Percentiles rank a stretch among this genome's conserved stretches.
These are phyloP conservation scores for Metschnikowia noctiluminum DNA, from an alignment of 805 yeast species.

Conservation along the genomic window DNA sequence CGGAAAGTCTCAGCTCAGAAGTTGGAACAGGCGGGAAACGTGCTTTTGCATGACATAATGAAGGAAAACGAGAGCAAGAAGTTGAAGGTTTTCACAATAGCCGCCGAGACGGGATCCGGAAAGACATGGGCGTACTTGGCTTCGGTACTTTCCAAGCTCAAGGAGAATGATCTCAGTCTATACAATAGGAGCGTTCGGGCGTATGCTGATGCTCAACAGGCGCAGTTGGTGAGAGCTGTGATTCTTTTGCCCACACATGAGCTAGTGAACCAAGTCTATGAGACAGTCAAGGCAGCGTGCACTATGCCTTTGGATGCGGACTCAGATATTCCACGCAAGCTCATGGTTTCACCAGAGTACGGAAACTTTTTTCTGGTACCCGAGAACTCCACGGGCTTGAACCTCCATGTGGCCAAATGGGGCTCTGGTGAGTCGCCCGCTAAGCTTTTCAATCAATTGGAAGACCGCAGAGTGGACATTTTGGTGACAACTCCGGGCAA, in stretches of 20 bases:
- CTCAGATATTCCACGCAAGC: constrained; percentile 13
- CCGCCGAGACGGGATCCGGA: constrained; percentile 97
- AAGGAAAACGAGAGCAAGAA: constrained; percentile 28
- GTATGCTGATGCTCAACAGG: constrained; percentile 23
- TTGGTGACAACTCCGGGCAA: constrained; percentile 85
- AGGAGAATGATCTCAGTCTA: constrained; percentile 47
- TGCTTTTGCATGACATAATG: constrained; percentile 26
- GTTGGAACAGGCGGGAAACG: constrained; percentile 27
- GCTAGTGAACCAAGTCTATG: constrained; percentile 73
- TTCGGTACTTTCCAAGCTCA: constrained; percentile 66
- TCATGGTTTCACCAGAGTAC: constrained; percentile 20
- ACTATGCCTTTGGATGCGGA: constrained; percentile 20
- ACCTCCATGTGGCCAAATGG: constrained; percentile 55
- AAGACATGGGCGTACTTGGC: constrained; percentile 90
- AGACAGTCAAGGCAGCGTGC: constrained; percentile 36
- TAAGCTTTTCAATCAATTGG: constrained; percentile 45
- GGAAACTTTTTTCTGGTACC: constrained; percentile 22
- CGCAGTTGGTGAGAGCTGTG: constrained; percentile 55
- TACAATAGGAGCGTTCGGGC: constrained; percentile 19
- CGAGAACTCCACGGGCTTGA: constrained; percentile 28
- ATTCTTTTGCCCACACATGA: constrained; percentile 90
- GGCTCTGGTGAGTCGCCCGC: constrained; percentile 55
- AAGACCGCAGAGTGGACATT: constrained; percentile 59
- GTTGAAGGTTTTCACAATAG: constrained; percentile 67
- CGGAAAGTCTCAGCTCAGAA: constrained; percentile 27